Evolutionary conservation across 768 basidiomycete genomes (phyloP), one percentile per base, ranked within the genome.

Genomic region (Lactarius akahatsu): DNA sequence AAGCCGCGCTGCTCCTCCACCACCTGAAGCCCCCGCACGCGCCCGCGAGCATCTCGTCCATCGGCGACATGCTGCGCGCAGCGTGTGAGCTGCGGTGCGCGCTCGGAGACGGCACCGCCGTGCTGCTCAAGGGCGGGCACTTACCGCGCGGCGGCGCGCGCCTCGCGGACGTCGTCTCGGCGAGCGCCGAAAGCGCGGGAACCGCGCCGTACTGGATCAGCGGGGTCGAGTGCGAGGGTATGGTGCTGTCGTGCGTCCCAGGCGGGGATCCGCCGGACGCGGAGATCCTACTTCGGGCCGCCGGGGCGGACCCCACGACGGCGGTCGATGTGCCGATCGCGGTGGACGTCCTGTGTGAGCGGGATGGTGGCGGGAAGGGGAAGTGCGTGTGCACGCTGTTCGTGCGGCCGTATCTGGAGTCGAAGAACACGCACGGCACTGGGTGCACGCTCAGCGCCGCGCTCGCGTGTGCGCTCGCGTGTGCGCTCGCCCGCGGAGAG

Each of bases 401-500:
- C 66, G 79, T 85, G 23, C 81, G 85, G 8, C 87, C 89, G 2
- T 78, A 84, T 16, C 77, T 93, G 26, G 79, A 87, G 16, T 86
- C 90, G 7, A 82, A 77, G 40, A 92, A 81, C 70, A 97, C 94
- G 0, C 95, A 96, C 73, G 95, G 95, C 1, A 97, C 95, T 0
- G 95, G 94, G 2, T 97, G 94, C 74, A 97, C 95, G 0, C 79
- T 97, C n/a, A 89, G 87, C 56, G 87, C 94, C 0, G 91, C 93
- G 0, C 82, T 96, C 20, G 88, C 88, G 2, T 86, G 86, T 62
- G 91, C 93, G 0, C 82, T 96, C 20, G 88, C 88, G 2, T 86
- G 86, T 62, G 80, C 80, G 6, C 78, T 95, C 18, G 89, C 85
- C 3, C 79, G 78, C 55, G 86, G 85, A 65, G 70, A 67, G 10